Evolutionary conservation across 2,329 filamentous ascomycete genomes (phyloP), one percentile per base, ranked within the genome.

Genomic region (Plectosphaerella sp.): DNA sequence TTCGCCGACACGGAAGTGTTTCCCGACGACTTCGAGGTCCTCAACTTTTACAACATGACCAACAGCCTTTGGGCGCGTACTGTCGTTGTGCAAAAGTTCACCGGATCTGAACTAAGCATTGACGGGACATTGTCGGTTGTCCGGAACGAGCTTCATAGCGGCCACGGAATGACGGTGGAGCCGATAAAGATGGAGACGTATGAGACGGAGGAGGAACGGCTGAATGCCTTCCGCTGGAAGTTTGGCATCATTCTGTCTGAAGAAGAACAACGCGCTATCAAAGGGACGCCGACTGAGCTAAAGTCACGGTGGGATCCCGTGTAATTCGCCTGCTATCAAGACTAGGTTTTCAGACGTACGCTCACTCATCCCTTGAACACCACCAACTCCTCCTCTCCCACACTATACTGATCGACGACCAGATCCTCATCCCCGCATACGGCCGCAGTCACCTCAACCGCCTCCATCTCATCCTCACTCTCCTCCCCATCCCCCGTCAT

Each of bases 1-100:
- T 82, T 82, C 57, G 71, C 69, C 6, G 74, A 79, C 51, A 69
- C 62, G 5, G 76, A 78, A 61, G 73, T 75, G 56, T 62, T 76
- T 39, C 64, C 67, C 3, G 63, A 62, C 42, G 76, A 79, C 58
- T 77, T 73, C 51, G 65, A 69, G 51, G 65, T 76, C 52, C 74
- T 77, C 64, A 78, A 74, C 58, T 67, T 69, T 54, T 65, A 50
- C 15, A 65, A 64, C 39, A 67, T 64, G 57, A 68, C 62, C 4
- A 54, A 57, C 15, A 72, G 68, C 58, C 64, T 65, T 50, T 73
- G 74, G 48, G 61, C 67, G 2, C 61, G 67, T 52, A 61, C 57
- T 10, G 62, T 73, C 35, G 48, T 73, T 15, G 70, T 63, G n/a
- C 45, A 47, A 24, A n/a, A n/a, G 15, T 47, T 47, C 25, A 4